Evolutionary conservation across 2,329 filamentous ascomycete species (phyloP).

Genomic region (Diplodia mutila): DNA sequence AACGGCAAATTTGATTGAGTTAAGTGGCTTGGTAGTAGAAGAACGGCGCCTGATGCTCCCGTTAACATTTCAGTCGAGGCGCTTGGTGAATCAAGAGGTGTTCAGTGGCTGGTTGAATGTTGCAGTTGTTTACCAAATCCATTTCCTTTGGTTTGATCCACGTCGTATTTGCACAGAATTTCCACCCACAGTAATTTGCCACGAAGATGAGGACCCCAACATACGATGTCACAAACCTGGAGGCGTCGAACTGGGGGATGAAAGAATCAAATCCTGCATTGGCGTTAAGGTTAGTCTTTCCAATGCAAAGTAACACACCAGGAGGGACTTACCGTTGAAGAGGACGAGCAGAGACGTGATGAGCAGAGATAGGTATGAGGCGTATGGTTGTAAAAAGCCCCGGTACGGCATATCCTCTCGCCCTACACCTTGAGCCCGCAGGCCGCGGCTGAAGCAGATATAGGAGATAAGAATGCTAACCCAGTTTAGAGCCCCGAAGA

Average conservation of each 20-base stretch:
- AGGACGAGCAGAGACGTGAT: constrained; percentile 34
- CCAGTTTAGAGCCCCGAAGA: constrained; percentile 52
- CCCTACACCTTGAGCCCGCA: constrained; percentile 45
- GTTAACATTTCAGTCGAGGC: background rate
- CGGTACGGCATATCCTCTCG: constrained; percentile 44
- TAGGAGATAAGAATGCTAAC: constrained; percentile 48
- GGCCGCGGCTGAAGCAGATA: constrained; percentile 43
- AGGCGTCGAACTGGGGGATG: constrained; percentile 14
- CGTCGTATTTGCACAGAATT: constrained; percentile 19
- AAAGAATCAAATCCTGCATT: constrained; percentile 27
- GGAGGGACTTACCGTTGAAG: constrained; percentile 23
- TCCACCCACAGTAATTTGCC: constrained; percentile 18
- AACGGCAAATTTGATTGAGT: too few species aligned
- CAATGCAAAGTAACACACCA: too few species aligned
- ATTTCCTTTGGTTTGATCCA: constrained; percentile 15
- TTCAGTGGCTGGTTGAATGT: background rate
- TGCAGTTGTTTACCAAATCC: constrained; percentile 13
- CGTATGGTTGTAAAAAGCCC: constrained; percentile 46
- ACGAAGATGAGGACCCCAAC: constrained; percentile 42
- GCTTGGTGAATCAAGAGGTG: background rate
- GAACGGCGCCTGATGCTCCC: background rate
- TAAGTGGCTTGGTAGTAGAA: too few species aligned
- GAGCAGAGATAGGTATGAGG: constrained; percentile 42
- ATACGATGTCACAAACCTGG: constrained; percentile 25
- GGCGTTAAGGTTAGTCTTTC: background rate